Evolutionary conservation across 2,329 filamentous ascomycete species (phyloP), one percentile per base, ranked within the genome.

Genomic region (Harringtonia lauricola): DNA sequence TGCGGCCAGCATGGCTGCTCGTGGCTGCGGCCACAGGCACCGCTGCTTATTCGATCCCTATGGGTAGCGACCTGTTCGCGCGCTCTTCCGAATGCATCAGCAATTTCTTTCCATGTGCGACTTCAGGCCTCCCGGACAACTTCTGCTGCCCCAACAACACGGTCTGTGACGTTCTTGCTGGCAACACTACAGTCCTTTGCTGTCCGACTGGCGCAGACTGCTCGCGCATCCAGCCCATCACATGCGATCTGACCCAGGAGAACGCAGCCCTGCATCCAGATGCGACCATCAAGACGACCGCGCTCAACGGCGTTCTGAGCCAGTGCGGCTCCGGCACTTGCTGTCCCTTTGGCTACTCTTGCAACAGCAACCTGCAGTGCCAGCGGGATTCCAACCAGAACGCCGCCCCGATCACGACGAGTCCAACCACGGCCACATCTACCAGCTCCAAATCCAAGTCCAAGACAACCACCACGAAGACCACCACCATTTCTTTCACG

Each of bases 341-440:
- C 61, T 89, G 84, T 56, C 83, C 84, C 0, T 80, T 81, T 59
- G 84, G 84, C 3, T 88, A 81, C 61, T 63, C 65, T 2, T 89
- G 84, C 62, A 60, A 70, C 30, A 57, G 56, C 42, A 63, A 63
- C 35, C 58, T 60, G 40, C 46, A 64, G 48, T 87, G 83, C 53
- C 57, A 66, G 12, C 66, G 63, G 52, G 59, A 78, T 48, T 49
- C 62, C 15, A 69, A 81, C 53, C 73, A 81, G 54, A 63, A 59
- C 43, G 56, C 51, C 19, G 50, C 55, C 24, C 54, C 56, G 14
- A 24, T 46, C 21, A 50, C 52, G 36, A 44, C 44, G 29, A 50
- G 31, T 13, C 40, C 41, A 18, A 33, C 42, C 36, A 18, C 37
- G 26, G 41, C 41, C 37, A 40, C 49, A 10, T 40, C 54, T 2